Percentiles rank a stretch among this genome's conserved stretches.
Evolutionary conservation across 1,284 basidiomycete species (phyloP).

Genomic region (Phlebopus sp.): DNA sequence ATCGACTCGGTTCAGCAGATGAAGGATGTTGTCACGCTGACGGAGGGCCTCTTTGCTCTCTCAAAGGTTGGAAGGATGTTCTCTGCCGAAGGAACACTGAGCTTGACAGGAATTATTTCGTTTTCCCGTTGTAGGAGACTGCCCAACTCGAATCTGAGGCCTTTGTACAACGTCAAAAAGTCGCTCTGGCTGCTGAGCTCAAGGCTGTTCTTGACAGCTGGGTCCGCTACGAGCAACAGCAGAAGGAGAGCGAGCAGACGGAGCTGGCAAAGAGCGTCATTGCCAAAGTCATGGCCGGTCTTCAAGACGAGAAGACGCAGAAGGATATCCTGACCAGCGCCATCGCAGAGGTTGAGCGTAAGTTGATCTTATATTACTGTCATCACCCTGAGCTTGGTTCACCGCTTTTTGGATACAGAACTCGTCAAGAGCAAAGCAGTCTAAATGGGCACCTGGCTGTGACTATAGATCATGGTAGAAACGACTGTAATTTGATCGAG

Average conservation of each 20-base stretch:
- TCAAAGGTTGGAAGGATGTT: conserved; percentile 67
- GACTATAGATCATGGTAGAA: conserved; percentile 29
- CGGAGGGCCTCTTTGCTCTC: conserved; percentile 86
- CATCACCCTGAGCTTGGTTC: conserved; percentile 7
- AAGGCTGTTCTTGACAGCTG: conserved; percentile 96
- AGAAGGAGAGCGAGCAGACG: conserved; percentile 94
- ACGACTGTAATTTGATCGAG: conserved; percentile 3
- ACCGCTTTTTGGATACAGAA: conserved; percentile 37
- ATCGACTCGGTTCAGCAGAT: conserved; percentile 90
- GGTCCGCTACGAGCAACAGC: conserved; percentile 96
- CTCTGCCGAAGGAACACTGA: background rate
- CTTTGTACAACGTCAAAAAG: conserved; percentile 90
- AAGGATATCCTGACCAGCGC: conserved; percentile 86
- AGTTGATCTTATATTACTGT: conserved; percentile 36
- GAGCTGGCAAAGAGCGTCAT: conserved; percentile 88
- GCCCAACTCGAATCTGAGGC: conserved; percentile 88
- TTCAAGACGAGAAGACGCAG: conserved; percentile 92
- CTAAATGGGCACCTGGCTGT: conserved; percentile 31
- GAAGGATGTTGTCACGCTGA: conserved; percentile 92
- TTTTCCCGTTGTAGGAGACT: conserved; percentile 65
- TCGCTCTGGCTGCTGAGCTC: conserved; percentile 83
- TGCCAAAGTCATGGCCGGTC: conserved; percentile 77
- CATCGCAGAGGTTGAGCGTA: conserved; percentile 90
- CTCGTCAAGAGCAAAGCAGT: conserved; percentile 72
- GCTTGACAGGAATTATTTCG: background rate